phyloP scores from a whole-genome alignment of 1,284 basidiomycete species.

The Moesziomyces aphidis region DNA sequence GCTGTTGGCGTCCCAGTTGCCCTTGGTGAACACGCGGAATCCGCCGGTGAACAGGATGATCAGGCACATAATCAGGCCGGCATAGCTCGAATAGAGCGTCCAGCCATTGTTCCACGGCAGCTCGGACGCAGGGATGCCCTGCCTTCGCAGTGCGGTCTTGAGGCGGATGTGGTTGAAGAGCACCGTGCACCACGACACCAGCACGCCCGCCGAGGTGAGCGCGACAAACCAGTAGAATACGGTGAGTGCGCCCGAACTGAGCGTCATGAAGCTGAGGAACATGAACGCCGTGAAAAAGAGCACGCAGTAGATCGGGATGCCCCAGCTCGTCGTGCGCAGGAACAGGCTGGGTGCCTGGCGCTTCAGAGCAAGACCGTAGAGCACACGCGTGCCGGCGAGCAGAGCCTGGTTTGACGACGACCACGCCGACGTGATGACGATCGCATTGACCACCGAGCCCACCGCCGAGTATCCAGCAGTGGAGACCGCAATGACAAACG shows the following conservation, averaged over 20 bases:
- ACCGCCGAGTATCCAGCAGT: constrained; percentile 69
- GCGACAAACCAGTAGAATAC: constrained; percentile 75
- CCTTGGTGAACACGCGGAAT: constrained; percentile 52
- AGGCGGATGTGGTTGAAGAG: constrained; percentile 80
- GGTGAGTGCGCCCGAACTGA: constrained; percentile 66
- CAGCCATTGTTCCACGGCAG: constrained; percentile 68
- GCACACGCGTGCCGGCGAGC: constrained; percentile 80
- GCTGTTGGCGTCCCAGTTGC: constrained; percentile 72
- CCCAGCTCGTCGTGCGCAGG: constrained; percentile 75
- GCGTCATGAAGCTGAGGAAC: constrained; percentile 75
- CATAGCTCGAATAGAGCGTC: constrained; percentile 63
- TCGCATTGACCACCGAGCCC: constrained; percentile 77
- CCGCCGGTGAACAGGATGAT: constrained; percentile 68
- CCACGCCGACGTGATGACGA: constrained; percentile 81
- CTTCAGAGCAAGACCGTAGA: constrained; percentile 78
- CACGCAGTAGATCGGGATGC: constrained; percentile 81
- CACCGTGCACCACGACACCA: constrained; percentile 86
- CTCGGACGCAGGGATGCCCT: constrained; percentile 73
- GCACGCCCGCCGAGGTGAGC: constrained; percentile 75
- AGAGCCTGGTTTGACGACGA: constrained; percentile 85
- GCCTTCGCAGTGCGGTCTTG: constrained; percentile 74
- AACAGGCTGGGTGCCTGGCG: constrained; percentile 84
- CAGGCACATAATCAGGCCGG: constrained; percentile 30
- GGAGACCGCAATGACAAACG: constrained; percentile 67
- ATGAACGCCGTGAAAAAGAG: constrained; percentile 77